Conservation (phyloP, 257 asterid genomes). For the Solanum ossicruentum region DNA sequence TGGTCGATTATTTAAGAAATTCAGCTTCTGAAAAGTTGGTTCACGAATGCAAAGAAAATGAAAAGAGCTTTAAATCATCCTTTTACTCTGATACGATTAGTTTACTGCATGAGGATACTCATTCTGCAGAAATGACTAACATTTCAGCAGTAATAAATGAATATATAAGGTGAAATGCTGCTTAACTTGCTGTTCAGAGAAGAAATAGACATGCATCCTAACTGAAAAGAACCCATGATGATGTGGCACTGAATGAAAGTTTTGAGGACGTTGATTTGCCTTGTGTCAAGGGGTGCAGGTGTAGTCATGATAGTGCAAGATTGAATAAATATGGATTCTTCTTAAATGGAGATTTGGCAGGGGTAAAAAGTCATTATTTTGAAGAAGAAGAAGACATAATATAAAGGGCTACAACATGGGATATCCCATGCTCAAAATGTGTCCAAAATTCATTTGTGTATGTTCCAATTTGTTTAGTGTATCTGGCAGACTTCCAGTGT, state of each 20-base stretch:
- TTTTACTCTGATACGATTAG: conserved; percentile 4
- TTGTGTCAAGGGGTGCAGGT: not conserved
- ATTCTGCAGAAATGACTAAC: not conserved
- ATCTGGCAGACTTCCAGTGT: not conserved
- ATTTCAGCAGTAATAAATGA: not conserved
- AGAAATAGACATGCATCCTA: not conserved
- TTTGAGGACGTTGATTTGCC: not conserved
- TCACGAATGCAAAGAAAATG: not conserved
- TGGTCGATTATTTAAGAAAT: not conserved
- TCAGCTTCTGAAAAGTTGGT: not conserved
- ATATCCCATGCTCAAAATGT: not conserved
- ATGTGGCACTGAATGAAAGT: not conserved
- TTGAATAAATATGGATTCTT: not conserved
- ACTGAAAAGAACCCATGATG: not conserved
- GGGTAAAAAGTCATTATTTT: not conserved
- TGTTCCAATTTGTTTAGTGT: not conserved
- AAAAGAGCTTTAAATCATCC: not conserved
- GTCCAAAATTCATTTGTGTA: not conserved
- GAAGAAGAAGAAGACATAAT: not conserved
- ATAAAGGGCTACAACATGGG: not conserved
- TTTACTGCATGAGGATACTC: not conserved
- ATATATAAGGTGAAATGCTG: not conserved
- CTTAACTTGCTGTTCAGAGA: not conserved
- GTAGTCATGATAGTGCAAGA: not conserved
- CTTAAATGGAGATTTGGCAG: not conserved